phyloP scores from a whole-genome alignment of 192 early-diverging fungal species.

The Irineochytrium annulatum region DNA sequence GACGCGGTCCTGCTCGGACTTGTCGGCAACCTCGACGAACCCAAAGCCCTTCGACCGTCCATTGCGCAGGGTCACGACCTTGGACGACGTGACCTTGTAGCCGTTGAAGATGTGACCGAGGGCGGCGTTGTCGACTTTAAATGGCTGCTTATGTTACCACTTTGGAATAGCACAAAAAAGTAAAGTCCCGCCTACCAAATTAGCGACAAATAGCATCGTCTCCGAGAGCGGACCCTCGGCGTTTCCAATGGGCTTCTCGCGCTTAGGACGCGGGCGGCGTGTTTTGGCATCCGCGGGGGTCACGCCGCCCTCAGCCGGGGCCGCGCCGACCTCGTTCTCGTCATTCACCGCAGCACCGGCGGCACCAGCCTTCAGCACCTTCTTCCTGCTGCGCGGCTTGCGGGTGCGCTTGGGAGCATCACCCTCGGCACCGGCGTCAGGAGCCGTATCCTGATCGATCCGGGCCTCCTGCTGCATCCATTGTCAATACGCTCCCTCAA shows the following conservation, averaged over 20 bases:
- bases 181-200: too few relatives aligned
- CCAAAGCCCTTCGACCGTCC: slow-evolving; percentile 91
- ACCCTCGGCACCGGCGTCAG: slow-evolving; percentile 12
- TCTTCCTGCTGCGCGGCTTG: not conserved
- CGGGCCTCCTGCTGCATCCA: not conserved
- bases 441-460: slow-evolving; percentile 18
- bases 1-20: slow-evolving; percentile 73
- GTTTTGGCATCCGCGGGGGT: slow-evolving; percentile 7
- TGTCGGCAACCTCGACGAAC: slow-evolving; percentile 78
- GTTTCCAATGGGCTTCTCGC: not conserved
- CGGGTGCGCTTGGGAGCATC: slow-evolving; percentile 11
- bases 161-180: too few relatives aligned
- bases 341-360: slow-evolving; percentile 29
- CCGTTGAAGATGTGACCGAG: slow-evolving; percentile 42
- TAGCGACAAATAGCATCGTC: slow-evolving; percentile 57
- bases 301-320: slow-evolving; percentile 38
- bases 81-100: slow-evolving; percentile 62
- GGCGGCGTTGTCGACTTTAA: slow-evolving; percentile 42
- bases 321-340: slow-evolving; percentile 17
- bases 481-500: too few relatives aligned
- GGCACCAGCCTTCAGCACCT: not conserved
- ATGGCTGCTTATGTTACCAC: too few relatives aligned
- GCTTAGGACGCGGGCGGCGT: slow-evolving; percentile 16
- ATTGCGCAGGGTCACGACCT: slow-evolving; percentile 65
- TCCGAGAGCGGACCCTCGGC: slow-evolving; percentile 27